A percentile compares a stretch with the other conserved stretches of the same genome.
Conservation (phyloP, 176 grass and related monocot genomes). For the Guadua angustifolia region DNA sequence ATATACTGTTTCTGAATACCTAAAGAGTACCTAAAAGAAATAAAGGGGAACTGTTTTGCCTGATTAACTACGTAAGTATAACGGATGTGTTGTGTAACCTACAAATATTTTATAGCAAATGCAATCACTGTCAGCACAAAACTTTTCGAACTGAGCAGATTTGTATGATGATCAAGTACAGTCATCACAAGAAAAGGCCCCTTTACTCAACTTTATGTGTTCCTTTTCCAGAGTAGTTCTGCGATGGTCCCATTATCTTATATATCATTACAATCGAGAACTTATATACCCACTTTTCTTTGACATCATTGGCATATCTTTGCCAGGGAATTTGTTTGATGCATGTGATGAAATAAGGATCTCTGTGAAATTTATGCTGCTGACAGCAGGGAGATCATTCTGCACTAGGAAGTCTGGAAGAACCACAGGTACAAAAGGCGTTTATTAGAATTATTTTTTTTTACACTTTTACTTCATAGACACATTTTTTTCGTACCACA, state of each 20-base stretch:
- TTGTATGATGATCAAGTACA: constrained; percentile 35
- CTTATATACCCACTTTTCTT: constrained; percentile 30
- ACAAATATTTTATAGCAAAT: constrained; percentile 31
- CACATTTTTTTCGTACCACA: neutral
- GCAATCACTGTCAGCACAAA: constrained; percentile 23
- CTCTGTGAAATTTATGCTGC: constrained; percentile 31
- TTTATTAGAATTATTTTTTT: neutral
- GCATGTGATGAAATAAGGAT: constrained; percentile 28
- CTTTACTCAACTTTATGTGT: constrained; percentile 38
- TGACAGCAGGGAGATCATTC: constrained; percentile 27
- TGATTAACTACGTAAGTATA: constrained; percentile 18
- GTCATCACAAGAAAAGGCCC: constrained; percentile 41
- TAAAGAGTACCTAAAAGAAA: constrained; percentile 33
- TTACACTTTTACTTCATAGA: constrained; percentile 18
- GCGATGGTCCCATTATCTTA: constrained; percentile 34
- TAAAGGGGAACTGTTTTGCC: constrained; percentile 2
- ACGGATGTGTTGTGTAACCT: constrained; percentile 15
- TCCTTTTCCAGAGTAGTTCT: constrained; percentile 41
- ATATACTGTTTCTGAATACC: constrained; percentile 31
- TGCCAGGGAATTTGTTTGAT: constrained; percentile 26
- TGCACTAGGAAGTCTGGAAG: constrained; percentile 22
- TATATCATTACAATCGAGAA: constrained; percentile 25
- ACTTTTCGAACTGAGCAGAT: constrained; percentile 44
- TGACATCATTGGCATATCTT: constrained; percentile 46
- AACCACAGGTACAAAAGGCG: constrained; percentile 14